Base-by-base conservation (phyloP, 2,329 filamentous ascomycete species). In the Ustulina deusta region DNA sequence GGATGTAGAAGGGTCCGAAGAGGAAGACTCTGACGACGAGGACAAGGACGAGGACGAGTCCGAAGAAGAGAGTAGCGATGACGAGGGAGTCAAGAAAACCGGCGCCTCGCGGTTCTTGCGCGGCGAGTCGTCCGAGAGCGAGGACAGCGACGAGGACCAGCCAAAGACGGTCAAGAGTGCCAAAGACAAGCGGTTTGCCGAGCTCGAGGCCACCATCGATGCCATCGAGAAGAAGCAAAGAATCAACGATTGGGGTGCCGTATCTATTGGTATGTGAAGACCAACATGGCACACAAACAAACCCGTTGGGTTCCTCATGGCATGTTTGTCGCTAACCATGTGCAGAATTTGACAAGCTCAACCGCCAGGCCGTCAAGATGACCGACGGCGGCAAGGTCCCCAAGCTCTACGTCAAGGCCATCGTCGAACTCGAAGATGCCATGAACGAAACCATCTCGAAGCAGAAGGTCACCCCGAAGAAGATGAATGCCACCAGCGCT, bases 401-500 rank as follows among this genome's bases (percentile, higher is more conserved):
- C 65, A 97, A 97, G 86, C 83, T 91, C 71, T 99, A 97, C 83
- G 90, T 99, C 82, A 94, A 96, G 84, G 91, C 92, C 73, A 89
- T 98, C 73, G 92, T 95, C 76, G 95, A 99, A 79, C 86, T 99
- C 72, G 96, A 99, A 83, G 94, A 97, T 76, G 89, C 92, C 79
- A 92, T 97, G 87, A 94, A 94, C 79, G 97, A 99, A 85, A 91
- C 94, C 27, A 88, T 97, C 72, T 90, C 94, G 76, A 97, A 97
- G 87, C 93, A 97, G 80, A 99, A 99, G 86, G 92, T 97, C 74
- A 92, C 93, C 2, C 90, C 91, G 71, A 97, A 97, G 89, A 98
- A 97, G 88, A 97, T 98, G 94, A 99, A 97, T 84, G 94, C 94
- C 70, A 96, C 91, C 78, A 97, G 95, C 79, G 92, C 94, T 73